phyloP scores from a whole-genome alignment of 495 filamentous ascomycete species.

The Aspergillus olivimuriae region DNA sequence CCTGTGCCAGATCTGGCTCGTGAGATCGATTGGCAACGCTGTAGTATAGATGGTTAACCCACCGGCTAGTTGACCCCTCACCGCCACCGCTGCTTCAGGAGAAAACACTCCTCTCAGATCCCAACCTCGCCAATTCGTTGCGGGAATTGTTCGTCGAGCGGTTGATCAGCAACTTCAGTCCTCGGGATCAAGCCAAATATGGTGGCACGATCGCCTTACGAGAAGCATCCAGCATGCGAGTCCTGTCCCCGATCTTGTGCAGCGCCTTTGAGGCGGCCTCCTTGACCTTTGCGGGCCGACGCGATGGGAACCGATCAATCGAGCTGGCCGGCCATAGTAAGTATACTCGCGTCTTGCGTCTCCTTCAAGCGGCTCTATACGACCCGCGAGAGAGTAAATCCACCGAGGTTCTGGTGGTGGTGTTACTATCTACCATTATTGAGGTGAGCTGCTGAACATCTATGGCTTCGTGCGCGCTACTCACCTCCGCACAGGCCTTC shows the following conservation, averaged over 20 bases:
- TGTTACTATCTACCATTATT: constrained; percentile 19
- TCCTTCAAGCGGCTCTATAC: constrained; percentile 15
- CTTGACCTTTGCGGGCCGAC: constrained; percentile 18
- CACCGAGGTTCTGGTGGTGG: constrained; percentile 18
- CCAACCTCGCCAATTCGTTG: constrained; percentile 6
- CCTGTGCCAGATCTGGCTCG: too few relatives aligned
- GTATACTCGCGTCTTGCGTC: constrained; percentile 14
- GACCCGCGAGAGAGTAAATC: constrained; percentile 12
- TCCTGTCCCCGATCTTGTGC: constrained; percentile 18
- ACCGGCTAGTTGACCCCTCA: background rate
- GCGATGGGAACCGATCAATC: constrained; percentile 13
- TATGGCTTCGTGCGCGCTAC: background rate
- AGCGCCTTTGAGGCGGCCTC: constrained; percentile 21
- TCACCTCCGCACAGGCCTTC: constrained; percentile 15
- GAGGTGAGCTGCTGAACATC: constrained; percentile 10
- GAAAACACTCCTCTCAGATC: constrained; percentile 9
- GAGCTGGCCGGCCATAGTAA: constrained; percentile 14
- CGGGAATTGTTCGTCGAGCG: constrained; percentile 19
- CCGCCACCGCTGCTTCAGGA: constrained; percentile 1
- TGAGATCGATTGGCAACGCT: too few relatives aligned
- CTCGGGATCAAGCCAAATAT: constrained; percentile 8
- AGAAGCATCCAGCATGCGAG: constrained; percentile 15
- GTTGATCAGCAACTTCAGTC: constrained; percentile 19
- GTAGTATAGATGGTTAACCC: background rate
- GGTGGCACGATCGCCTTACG: constrained; percentile 18